A percentile compares a stretch with the other conserved stretches of the same genome.
Conservation (phyloP, 257 asterid genomes). For the Nyctanthes arbortristis region DNA sequence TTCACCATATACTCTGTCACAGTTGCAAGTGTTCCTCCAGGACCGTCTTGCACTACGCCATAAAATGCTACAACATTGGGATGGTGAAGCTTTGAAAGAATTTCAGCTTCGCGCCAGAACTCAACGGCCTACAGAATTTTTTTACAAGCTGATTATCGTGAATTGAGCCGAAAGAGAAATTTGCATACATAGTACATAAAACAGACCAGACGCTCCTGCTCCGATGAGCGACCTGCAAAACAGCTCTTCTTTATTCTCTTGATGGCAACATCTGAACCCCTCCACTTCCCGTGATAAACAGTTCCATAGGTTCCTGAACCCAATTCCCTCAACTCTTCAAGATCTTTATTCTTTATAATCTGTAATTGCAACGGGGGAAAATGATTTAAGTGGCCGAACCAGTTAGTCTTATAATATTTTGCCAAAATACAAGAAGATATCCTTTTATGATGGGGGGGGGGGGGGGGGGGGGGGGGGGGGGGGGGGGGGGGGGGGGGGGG, state of each 20-base stretch:
- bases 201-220: slow-evolving; percentile 76
- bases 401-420: slow-evolving; percentile 3
- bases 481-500: too few species aligned
- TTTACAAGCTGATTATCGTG: slow-evolving; percentile 21
- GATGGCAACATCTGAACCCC: slow-evolving; percentile 94
- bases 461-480: too few species aligned
- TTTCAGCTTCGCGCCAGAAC: slow-evolving; percentile 94
- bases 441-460: slow-evolving; percentile 4
- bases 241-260: slow-evolving; percentile 90
- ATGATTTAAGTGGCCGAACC: slow-evolving; percentile 12
- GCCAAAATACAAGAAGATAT: slow-evolving; percentile 10
- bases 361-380: slow-evolving; percentile 28
- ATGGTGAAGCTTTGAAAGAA: slow-evolving; percentile 93
- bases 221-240: slow-evolving; percentile 86
- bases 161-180: slow-evolving; percentile 12
- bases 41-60: slow-evolving; percentile 96
- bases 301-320: slow-evolving; percentile 98
- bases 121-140: slow-evolving; percentile 57
- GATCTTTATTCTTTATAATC: slow-evolving; percentile 82
- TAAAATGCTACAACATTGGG: slow-evolving; percentile 97
- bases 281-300: slow-evolving; percentile 96
- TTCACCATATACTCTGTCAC: slow-evolving; percentile 92
- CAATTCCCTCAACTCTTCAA: slow-evolving; percentile 89
- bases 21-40: slow-evolving; percentile 95
- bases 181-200: slow-evolving; percentile 13